These are phyloP conservation scores for Populus euphratica DNA, from an alignment of 345 rosid genomes.

Conservation along the genomic window DNA sequence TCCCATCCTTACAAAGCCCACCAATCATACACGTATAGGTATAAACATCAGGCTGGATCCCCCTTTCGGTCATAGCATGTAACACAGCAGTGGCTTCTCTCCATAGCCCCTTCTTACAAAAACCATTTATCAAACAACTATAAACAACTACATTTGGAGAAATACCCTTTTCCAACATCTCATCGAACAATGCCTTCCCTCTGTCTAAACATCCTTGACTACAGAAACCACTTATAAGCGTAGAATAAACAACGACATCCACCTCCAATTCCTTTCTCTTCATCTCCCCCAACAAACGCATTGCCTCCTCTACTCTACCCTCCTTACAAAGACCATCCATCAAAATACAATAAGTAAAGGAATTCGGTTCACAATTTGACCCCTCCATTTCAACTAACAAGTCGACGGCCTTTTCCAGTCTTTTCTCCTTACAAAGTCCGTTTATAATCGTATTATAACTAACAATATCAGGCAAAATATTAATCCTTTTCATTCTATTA, in stretches of 20 bases:
- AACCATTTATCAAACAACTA: slow-evolving; percentile 39
- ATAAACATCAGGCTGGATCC: slow-evolving; percentile 48
- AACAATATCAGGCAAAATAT: slow-evolving; percentile 35
- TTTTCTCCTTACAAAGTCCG: slow-evolving; percentile 49
- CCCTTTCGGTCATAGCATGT: slow-evolving; percentile 40
- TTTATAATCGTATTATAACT: slow-evolving; percentile 47
- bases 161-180: slow-evolving; percentile 44
- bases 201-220: slow-evolving; percentile 30
- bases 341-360: slow-evolving; percentile 42
- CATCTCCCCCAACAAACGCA: slow-evolving; percentile 42
- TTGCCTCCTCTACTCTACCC: slow-evolving; percentile 48
- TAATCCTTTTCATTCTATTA: slow-evolving; percentile 35
- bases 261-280: slow-evolving; percentile 37
- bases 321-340: slow-evolving; percentile 58
- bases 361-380: slow-evolving; percentile 33
- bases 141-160: slow-evolving; percentile 41
- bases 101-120: slow-evolving; percentile 47
- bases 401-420: slow-evolving; percentile 34
- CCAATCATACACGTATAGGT: slow-evolving; percentile 46
- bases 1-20: slow-evolving; percentile 54
- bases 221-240: slow-evolving; percentile 33
- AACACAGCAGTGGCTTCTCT: slow-evolving; percentile 42
- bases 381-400: slow-evolving; percentile 46
- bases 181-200: slow-evolving; percentile 43
- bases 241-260: slow-evolving; percentile 39